A percentile compares a stretch with the other conserved stretches of the same genome.
These are phyloP conservation scores for Galeopsis tetrahit DNA, from an alignment of 257 asterid genomes.

Conservation along the genomic window DNA sequence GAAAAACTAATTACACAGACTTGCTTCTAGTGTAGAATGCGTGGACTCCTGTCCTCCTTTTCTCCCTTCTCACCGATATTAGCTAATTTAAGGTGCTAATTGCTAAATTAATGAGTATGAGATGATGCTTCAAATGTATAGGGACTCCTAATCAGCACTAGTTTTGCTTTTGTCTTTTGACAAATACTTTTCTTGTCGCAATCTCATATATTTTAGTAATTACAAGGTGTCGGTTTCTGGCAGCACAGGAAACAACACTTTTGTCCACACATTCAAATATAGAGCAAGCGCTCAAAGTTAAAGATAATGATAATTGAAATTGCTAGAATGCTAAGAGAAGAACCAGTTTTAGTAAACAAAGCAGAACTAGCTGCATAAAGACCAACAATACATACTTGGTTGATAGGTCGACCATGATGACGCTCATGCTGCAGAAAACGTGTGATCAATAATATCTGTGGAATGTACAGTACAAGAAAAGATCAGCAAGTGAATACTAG, in stretches of 20 bases:
- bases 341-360: conserved; percentile 8
- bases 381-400: conserved; percentile 57
- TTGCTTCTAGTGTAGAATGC: conserved; percentile 16
- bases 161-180: conserved; percentile 13
- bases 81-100: not conserved
- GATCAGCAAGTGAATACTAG: conserved; percentile 36
- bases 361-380: conserved; percentile 24
- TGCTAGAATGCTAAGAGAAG: not conserved
- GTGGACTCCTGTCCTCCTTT: not conserved
- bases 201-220: conserved; percentile 26
- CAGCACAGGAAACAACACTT: conserved; percentile 26
- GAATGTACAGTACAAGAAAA: conserved; percentile 35
- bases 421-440: conserved; percentile 98
- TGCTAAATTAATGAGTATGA: conserved; percentile 9
- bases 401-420: conserved; percentile 86
- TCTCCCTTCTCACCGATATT: conserved; percentile 6
- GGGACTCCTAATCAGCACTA: conserved; percentile 3
- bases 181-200: conserved; percentile 17
- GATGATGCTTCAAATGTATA: conserved; percentile 18
- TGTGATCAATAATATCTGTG: conserved; percentile 79
- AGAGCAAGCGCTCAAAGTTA: not conserved
- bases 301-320: not conserved
- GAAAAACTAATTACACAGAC: conserved; percentile 18
- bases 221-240: conserved; percentile 11
- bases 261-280: not conserved